These are phyloP conservation scores for Monosporascus sp. DNA, from an alignment of 2,329 filamentous ascomycete species.

Conservation along the genomic window DNA sequence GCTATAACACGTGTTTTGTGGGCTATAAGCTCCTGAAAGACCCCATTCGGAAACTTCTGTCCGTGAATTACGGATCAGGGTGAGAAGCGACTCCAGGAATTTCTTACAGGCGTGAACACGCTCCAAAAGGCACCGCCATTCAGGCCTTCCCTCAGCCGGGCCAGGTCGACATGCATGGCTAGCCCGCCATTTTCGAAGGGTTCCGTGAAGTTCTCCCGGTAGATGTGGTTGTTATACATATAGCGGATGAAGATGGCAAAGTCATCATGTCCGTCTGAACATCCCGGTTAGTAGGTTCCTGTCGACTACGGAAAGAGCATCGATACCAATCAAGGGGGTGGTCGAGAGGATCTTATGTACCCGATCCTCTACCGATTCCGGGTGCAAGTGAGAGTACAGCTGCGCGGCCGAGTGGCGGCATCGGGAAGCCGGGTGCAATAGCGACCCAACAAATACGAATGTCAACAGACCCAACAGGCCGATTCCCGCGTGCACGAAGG, in stretches of 20 bases:
- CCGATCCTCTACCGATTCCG: slow-evolving; percentile 37
- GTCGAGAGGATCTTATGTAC: slow-evolving; percentile 40
- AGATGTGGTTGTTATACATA: slow-evolving; percentile 71
- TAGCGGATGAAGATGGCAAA: slow-evolving; percentile 68
- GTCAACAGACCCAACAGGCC: slow-evolving; percentile 9
- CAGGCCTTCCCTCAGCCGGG: slow-evolving; percentile 64
- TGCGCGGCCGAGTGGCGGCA: slow-evolving; percentile 17
- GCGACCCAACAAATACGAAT: slow-evolving; percentile 18
- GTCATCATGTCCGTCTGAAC: slow-evolving; percentile 82
- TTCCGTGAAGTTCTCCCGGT: slow-evolving; percentile 66
- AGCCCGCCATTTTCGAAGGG: slow-evolving; percentile 69
- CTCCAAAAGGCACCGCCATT: slow-evolving; percentile 92
- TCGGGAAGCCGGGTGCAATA: slow-evolving; percentile 18
- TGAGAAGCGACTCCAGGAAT: too few species aligned
- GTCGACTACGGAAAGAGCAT: neutral
- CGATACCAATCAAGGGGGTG: slow-evolving; percentile 46
- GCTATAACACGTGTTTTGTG: too few species aligned
- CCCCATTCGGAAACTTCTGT: too few species aligned
- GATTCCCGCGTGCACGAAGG: slow-evolving; percentile 13
- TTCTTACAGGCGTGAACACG: slow-evolving; percentile 58
- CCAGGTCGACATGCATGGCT: slow-evolving; percentile 70
- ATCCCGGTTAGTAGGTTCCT: slow-evolving; percentile 9
- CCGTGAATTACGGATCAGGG: too few species aligned
- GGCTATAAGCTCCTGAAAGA: too few species aligned
- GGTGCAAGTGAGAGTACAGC: slow-evolving; percentile 19